A percentile compares a stretch with the other conserved stretches of the same genome.
Evolutionary conservation across 257 asterid genomes (phyloP).

Genomic region (Thymus mandschuricus): DNA sequence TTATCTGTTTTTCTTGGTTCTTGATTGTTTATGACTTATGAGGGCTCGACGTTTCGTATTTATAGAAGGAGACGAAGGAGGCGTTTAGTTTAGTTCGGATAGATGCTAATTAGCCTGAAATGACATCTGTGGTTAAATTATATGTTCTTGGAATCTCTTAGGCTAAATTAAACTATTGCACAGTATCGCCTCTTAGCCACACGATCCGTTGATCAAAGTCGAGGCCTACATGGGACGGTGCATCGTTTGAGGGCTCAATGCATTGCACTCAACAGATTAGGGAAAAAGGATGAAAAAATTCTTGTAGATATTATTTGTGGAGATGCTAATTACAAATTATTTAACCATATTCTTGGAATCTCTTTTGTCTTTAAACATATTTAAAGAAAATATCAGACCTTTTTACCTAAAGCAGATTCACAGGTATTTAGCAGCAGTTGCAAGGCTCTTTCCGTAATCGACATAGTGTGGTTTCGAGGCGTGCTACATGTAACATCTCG

Average conservation of each 20-base stretch:
- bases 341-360: conserved; percentile 20
- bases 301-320: conserved; percentile 29
- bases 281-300: conserved; percentile 26
- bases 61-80: conserved; percentile 33
- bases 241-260: conserved; percentile 25
- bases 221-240: not conserved
- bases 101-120: not conserved
- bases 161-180: conserved; percentile 37
- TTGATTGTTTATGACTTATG: not conserved
- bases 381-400: not conserved
- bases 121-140: not conserved
- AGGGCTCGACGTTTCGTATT: conserved; percentile 32
- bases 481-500: conserved; percentile 10
- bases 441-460: not conserved
- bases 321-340: not conserved
- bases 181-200: conserved; percentile 53
- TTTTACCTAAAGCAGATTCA: conserved; percentile 27
- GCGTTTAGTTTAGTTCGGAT: not conserved
- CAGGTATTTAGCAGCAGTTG: not conserved
- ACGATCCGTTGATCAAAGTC: conserved; percentile 41
- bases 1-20: not conserved
- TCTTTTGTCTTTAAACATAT: not conserved
- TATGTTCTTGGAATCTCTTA: too few species aligned
- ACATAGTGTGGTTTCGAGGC: conserved; percentile 21
- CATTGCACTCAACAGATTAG: conserved; percentile 24